phyloP scores from a whole-genome alignment of 345 rosid genomes.

The Populus deltoides region DNA sequence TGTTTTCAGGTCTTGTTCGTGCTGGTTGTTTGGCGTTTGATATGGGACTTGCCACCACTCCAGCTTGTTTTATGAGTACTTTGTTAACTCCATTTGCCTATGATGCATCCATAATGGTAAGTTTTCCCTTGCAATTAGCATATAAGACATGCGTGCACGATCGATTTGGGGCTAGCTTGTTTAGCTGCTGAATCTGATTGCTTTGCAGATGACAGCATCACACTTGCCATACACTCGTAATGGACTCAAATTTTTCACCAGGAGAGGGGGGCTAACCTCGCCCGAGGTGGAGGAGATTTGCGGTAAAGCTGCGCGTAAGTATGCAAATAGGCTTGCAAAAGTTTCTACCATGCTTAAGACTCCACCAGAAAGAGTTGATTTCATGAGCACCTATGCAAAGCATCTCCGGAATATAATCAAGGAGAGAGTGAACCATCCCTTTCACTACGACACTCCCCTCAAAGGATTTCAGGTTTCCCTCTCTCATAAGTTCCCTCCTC shows the following conservation, averaged over 20 bases:
- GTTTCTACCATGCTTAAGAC: slow-evolving; percentile 53
- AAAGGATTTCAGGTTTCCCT: slow-evolving; percentile 63
- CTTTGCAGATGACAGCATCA: slow-evolving; percentile 82
- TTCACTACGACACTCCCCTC: slow-evolving; percentile 77
- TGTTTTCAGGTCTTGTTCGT: slow-evolving; percentile 71
- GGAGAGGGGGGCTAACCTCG: slow-evolving; percentile 83
- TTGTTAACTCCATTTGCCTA: slow-evolving; percentile 62
- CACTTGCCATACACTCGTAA: slow-evolving; percentile 91
- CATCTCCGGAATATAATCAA: slow-evolving; percentile 67
- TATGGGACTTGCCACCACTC: slow-evolving; percentile 93
- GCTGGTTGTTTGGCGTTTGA: slow-evolving; percentile 77
- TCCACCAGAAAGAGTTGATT: slow-evolving; percentile 51
- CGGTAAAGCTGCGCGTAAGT: slow-evolving; percentile 63
- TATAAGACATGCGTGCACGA: background rate
- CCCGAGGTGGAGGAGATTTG: slow-evolving; percentile 84
- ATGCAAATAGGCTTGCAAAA: slow-evolving; percentile 59
- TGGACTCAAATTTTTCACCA: slow-evolving; percentile 85
- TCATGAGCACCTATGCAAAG: slow-evolving; percentile 73
- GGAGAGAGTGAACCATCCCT: slow-evolving; percentile 75
- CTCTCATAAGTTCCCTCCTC: background rate
- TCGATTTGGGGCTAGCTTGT: background rate
- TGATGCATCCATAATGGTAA: slow-evolving; percentile 88
- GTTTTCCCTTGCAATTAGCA: background rate
- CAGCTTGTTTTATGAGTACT: slow-evolving; percentile 96
- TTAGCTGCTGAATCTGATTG: background rate